Evolutionary conservation across 345 rosid species (phyloP), one percentile per base, ranked within the genome.

Genomic region (Anastatica hierochuntica): DNA sequence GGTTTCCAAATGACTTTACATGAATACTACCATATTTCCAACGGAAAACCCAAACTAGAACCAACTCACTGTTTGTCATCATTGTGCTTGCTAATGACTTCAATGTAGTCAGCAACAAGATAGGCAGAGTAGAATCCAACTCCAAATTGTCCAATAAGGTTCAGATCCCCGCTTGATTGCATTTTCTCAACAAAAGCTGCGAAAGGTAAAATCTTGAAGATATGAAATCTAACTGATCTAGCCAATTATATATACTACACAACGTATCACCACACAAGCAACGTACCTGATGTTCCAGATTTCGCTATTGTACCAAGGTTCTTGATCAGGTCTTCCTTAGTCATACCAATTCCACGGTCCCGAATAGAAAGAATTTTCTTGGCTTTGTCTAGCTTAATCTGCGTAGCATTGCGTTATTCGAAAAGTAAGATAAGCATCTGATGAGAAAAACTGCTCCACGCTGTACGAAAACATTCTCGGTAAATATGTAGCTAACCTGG

Each of bases 71-170:
- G 98, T 55, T 44, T 85, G 60, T 92, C 98, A 24, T 92, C 98
- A 27, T 88, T 92, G 64, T 92, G 88, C 72, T 92, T 92, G 77
- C 97, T 88, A 47, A 85, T 73, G 49, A 92, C 98, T 81, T 92
- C 98, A 30, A 92, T 95, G 33, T 85, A 85, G 74, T 92, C 98
- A 68, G 98, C 94, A 23, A 88, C 95, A 15, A 92, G 94, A 71
- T 92, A 92, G 1, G 87, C 98, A 14, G 98, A 92, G 62, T 92
- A 92, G 73, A 92, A 92, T 51, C 98, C 98, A 72, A 92, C 98
- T 49, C 98, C 98, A 74, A 92, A 92, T 49, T 92, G 97, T 47
- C 98, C 98, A 74, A 92, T 92, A 62, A 92, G 88, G 69, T 92
- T 92, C 23, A 92, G 77, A 65, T 88, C 98, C 24, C 95, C 98